Evolutionary conservation across 768 basidiomycete genomes (phyloP).

Genomic region (Favolaschia claudopus): DNA sequence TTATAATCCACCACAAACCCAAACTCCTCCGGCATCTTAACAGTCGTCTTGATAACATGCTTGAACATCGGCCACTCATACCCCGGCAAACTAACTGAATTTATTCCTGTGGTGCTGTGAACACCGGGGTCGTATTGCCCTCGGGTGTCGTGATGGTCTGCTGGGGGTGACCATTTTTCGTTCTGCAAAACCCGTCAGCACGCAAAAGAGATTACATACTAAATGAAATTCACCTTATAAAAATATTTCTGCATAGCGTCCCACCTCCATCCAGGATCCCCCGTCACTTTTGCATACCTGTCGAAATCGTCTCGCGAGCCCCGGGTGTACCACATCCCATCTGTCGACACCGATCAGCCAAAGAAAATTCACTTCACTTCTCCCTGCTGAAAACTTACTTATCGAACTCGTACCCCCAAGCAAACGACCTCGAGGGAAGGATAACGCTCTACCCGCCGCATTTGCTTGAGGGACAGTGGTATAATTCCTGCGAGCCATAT

Average conservation of each 20-base stretch:
- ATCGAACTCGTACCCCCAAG: conserved; percentile 41
- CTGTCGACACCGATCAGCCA: conserved; percentile 13
- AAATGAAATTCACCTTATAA: conserved; percentile 30
- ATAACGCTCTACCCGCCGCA: conserved; percentile 30
- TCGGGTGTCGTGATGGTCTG: conserved; percentile 45
- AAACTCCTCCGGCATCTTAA: conserved; percentile 36
- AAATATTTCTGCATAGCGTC: conserved; percentile 38
- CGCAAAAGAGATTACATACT: background rate
- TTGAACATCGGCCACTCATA: conserved; percentile 39
- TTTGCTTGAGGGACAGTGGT: conserved; percentile 35
- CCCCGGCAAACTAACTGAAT: conserved; percentile 41
- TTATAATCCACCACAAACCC: conserved; percentile 39
- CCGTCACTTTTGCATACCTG: conserved; percentile 38
- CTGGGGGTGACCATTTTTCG: conserved; percentile 45
- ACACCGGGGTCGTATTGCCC: conserved; percentile 45
- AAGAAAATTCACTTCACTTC: too few relatives aligned
- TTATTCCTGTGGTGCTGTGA: conserved; percentile 44
- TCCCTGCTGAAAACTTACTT: conserved; percentile 37
- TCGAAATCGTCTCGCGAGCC: conserved; percentile 42
- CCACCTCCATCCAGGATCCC: conserved; percentile 47
- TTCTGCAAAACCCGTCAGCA: conserved; percentile 33
- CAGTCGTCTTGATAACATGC: conserved; percentile 39
- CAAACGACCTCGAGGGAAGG: conserved; percentile 35
- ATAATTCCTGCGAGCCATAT: conserved; percentile 19
- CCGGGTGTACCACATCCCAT: conserved; percentile 41